Base-by-base conservation (phyloP, 768 basidiomycete genomes). In the Crepidotus variabilis region DNA sequence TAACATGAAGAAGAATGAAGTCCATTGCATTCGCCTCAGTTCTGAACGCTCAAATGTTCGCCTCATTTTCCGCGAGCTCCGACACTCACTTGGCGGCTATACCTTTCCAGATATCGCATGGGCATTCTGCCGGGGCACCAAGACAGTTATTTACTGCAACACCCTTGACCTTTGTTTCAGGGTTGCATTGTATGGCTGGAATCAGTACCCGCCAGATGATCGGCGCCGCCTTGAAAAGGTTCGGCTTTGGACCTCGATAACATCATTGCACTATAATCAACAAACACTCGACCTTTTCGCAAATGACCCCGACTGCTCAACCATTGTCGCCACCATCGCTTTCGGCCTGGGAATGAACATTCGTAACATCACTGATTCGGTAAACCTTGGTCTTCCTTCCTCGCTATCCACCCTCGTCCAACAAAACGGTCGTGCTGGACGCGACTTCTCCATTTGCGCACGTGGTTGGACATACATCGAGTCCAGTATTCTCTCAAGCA, bases 301-400 rank as follows among this genome's bases (percentile, higher is more conserved):
- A 11, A 20, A 63, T n/a, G 49, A 60, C 18, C 53, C 7, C 16
- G 55, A 61, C 14, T 62, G 57, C 0, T 57, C 52, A 2, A 57
- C 57, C 36, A 65, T 65, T 43, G 53, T 65, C n/a, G 56, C 61
- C 32, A 61, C 61, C 3, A 57, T 63, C 23, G 58, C 60, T 6
- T 65, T 65, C 49, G 60, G 64, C 9, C 61, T 65, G 61, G 61
- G 64, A 8, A 65, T 63, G 63, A 62, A 64, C 32, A 11, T 64
- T 39, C 48, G 49, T 9, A 64, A 64, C 34, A 58, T 64, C 35
- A 52, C 28, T 10, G 35, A 62, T 34, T 58, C 59, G 14, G 60
- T 62, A 35, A 64, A 64, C 52, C 59, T 64, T 10, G 63, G 63
- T n/a, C 22, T 64, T 2, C 61, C 61, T 0, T 54, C 52, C 4